Conservation (phyloP, 1,284 basidiomycete genomes). For the Fomitopsis pinicola region DNA sequence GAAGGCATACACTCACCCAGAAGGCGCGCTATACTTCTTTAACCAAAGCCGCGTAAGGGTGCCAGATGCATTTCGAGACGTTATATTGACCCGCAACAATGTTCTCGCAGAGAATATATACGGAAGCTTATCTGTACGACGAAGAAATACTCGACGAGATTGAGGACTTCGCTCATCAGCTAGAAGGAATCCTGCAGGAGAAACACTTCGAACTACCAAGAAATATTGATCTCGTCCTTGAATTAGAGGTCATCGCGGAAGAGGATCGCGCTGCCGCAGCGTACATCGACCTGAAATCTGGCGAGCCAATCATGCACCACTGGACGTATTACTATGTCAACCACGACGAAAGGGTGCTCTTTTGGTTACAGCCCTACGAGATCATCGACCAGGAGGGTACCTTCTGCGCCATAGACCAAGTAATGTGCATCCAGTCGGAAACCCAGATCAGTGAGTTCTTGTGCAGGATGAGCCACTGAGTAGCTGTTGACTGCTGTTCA, state of each 20-base stretch:
- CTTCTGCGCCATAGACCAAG: background rate
- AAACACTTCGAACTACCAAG: constrained; percentile 8
- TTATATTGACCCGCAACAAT: background rate
- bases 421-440: constrained; percentile 31
- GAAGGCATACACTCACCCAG: constrained; percentile 21
- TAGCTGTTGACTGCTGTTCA: constrained; percentile 17
- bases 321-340: constrained; percentile 28
- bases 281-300: background rate
- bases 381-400: constrained; percentile 17
- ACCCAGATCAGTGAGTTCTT: constrained; percentile 38
- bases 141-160: constrained; percentile 9
- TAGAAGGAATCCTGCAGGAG: constrained; percentile 7
- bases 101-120: constrained; percentile 18
- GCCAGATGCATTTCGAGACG: background rate
- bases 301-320: constrained; percentile 1
- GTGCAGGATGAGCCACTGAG: background rate
- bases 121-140: constrained; percentile 22
- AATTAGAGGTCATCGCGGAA: constrained; percentile 10
- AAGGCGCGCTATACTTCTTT: constrained; percentile 25
- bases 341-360: constrained; percentile 16
- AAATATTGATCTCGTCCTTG: constrained; percentile 21
- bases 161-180: constrained; percentile 10
- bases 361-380: constrained; percentile 25
- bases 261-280: background rate
- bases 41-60: constrained; percentile 15